Conservation (phyloP, 1,139 yeast genomes). For the Kazachstania sp. region DNA sequence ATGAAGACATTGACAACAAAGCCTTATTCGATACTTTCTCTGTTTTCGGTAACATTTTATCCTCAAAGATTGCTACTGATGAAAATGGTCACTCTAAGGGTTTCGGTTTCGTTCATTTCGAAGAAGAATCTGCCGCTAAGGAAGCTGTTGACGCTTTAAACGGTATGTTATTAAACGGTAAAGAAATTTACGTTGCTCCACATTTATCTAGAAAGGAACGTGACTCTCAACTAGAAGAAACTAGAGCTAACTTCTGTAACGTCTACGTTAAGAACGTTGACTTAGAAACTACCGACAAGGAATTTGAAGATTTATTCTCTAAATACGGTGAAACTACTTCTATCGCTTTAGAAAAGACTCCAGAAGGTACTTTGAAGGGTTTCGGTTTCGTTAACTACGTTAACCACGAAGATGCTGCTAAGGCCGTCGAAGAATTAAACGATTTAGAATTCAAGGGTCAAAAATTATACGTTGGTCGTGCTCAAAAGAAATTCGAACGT, state of each 20-base stretch:
- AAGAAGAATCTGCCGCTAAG: slow-evolving; percentile 83
- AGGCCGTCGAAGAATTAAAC: slow-evolving; percentile 89
- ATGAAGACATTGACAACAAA: slow-evolving; percentile 97
- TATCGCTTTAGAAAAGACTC: slow-evolving; percentile 70
- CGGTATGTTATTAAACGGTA: slow-evolving; percentile 97
- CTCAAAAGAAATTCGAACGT: slow-evolving; percentile 98
- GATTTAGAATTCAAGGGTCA: slow-evolving; percentile 80
- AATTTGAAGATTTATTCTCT: slow-evolving; percentile 64
- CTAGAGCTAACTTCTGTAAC: slow-evolving; percentile 91
- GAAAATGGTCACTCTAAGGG: slow-evolving; percentile 89
- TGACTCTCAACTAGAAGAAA: slow-evolving; percentile 86
- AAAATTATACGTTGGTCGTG: slow-evolving; percentile 92
- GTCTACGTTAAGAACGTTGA: slow-evolving; percentile 88
- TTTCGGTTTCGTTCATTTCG: slow-evolving; percentile 97
- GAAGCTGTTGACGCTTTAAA: slow-evolving; percentile 96
- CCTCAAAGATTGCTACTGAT: slow-evolving; percentile 97
- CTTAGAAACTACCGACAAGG: slow-evolving; percentile 60
- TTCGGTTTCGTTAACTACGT: slow-evolving; percentile 94
- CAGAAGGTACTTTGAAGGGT: slow-evolving; percentile 87
- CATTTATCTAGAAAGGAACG: slow-evolving; percentile 93
- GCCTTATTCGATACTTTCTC: slow-evolving; percentile 97
- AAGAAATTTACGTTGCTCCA: slow-evolving; percentile 92
- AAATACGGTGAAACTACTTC: slow-evolving; percentile 80
- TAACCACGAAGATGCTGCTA: slow-evolving; percentile 76
- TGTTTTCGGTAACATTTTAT: slow-evolving; percentile 91